Evolutionary conservation across 1,284 basidiomycete species (phyloP).

Genomic region (Limonomyces culmigenus): DNA sequence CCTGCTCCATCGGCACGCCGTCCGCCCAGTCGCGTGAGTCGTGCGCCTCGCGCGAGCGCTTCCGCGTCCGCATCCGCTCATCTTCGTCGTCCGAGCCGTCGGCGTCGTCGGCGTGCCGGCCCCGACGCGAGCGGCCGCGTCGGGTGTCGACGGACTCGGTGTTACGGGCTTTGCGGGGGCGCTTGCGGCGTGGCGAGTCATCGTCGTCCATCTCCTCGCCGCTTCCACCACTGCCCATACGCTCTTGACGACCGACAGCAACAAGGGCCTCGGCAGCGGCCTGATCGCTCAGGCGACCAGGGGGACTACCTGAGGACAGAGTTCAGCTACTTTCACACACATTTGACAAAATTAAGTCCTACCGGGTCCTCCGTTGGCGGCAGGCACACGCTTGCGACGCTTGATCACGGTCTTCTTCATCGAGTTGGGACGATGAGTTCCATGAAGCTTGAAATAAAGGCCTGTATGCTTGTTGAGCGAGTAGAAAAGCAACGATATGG

Average conservation of each 20-base stretch:
- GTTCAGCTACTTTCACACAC: slow-evolving; percentile 15
- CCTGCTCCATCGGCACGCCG: slow-evolving; percentile 15
- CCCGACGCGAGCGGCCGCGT: too few relatives aligned
- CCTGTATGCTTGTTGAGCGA: too few relatives aligned
- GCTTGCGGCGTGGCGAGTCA: slow-evolving; percentile 31
- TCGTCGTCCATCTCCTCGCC: slow-evolving; percentile 45
- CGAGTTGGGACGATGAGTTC: slow-evolving; percentile 89
- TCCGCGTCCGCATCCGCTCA: slow-evolving; percentile 17
- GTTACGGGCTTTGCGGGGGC: slow-evolving; percentile 15
- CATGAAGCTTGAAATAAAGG: slow-evolving; percentile 96
- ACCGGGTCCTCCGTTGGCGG: slow-evolving; percentile 22
- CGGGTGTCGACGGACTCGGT: not conserved
- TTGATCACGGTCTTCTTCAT: slow-evolving; percentile 99
- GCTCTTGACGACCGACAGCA: slow-evolving; percentile 40
- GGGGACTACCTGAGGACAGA: slow-evolving; percentile 1
- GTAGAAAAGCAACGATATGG: too few relatives aligned
- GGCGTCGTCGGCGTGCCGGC: slow-evolving; percentile 5
- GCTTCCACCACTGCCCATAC: slow-evolving; percentile 19
- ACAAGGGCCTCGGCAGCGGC: slow-evolving; percentile 73
- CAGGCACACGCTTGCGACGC: slow-evolving; percentile 88
- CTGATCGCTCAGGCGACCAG: slow-evolving; percentile 58
- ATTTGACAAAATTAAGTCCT: not conserved
- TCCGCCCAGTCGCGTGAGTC: slow-evolving; percentile 13
- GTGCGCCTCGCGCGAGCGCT: slow-evolving; percentile 4
- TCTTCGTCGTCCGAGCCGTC: slow-evolving; percentile 19